A percentile compares a stretch with the other conserved stretches of the same genome.
Conservation (phyloP, 192 early-diverging fungal genomes). For the Gonapodya sp. region DNA sequence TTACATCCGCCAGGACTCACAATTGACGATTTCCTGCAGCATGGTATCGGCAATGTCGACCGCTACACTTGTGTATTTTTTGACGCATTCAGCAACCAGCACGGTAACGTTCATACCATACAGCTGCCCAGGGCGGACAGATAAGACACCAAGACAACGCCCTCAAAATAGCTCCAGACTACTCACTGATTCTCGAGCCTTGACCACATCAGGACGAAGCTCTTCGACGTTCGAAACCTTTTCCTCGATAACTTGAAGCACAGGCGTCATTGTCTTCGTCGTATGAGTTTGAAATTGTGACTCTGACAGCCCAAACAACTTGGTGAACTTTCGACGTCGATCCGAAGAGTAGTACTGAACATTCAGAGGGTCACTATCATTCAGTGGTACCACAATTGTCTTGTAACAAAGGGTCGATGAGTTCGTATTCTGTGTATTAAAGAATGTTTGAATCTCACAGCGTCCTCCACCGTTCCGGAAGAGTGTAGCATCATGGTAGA, state of each 20-base stretch:
- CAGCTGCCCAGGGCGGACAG: background rate
- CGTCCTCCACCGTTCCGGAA: background rate
- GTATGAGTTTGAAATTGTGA: background rate
- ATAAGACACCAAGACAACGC: background rate
- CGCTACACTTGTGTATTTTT: background rate
- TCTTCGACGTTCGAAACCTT: background rate
- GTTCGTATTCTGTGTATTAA: too few relatives aligned
- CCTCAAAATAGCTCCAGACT: background rate
- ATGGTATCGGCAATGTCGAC: background rate
- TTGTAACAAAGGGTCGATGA: too few relatives aligned
- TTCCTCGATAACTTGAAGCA: background rate
- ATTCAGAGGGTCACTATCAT: background rate
- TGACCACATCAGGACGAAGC: background rate
- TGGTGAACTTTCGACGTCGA: background rate
- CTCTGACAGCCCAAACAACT: background rate
- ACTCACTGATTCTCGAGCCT: background rate
- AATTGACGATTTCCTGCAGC: background rate
- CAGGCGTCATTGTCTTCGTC: background rate
- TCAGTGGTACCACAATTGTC: background rate
- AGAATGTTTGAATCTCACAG: too few relatives aligned
- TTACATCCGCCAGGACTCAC: background rate
- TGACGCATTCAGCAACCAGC: background rate
- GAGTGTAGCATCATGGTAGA: background rate
- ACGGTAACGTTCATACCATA: background rate
- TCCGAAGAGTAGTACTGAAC: background rate